These are phyloP conservation scores for Suhomyces tanzawaensis DNA, from an alignment of 805 yeast genomes.

Conservation along the genomic window DNA sequence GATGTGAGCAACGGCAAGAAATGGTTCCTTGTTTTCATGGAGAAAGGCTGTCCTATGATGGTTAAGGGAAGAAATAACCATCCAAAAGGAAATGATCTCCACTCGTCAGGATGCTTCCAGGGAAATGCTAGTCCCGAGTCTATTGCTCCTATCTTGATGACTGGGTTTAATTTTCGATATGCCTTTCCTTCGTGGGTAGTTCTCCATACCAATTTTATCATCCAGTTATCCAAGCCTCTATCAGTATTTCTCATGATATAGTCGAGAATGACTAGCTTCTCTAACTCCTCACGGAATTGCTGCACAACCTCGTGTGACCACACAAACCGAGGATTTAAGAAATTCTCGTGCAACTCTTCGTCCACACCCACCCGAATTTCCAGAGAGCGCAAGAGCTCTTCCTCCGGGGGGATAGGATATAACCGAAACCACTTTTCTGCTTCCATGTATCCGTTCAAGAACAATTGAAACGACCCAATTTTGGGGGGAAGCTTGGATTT, in stretches of 20 bases:
- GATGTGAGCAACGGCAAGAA: conserved; percentile 59
- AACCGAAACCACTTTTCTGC: conserved; percentile 58
- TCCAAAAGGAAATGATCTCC: conserved; percentile 78
- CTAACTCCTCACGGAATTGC: conserved; percentile 60
- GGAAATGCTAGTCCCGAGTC: conserved; percentile 76
- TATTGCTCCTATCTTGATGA: conserved; percentile 61
- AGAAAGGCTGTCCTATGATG: conserved; percentile 66
- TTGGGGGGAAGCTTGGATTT: conserved; percentile 42
- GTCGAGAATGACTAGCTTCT: conserved; percentile 67
- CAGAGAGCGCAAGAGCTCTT: conserved; percentile 6
- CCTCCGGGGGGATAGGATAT: conserved; percentile 54
- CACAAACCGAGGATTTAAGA: conserved; percentile 27
- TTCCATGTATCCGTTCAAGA: conserved; percentile 54
- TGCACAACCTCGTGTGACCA: conserved; percentile 53
- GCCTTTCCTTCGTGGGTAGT: conserved; percentile 8
- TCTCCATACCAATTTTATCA: conserved; percentile 57
- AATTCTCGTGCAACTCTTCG: conserved; percentile 3
- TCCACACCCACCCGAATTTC: conserved; percentile 15
- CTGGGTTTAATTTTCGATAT: conserved; percentile 25
- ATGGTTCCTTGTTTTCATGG: conserved; percentile 52
- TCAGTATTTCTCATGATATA: conserved; percentile 75
- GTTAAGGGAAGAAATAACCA: conserved; percentile 69
- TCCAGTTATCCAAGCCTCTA: conserved; percentile 75
- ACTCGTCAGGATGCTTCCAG: conserved; percentile 80
- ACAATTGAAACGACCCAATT: conserved; percentile 67